Base-by-base conservation (phyloP, 805 yeast genomes). In the Millerago galiae region DNA sequence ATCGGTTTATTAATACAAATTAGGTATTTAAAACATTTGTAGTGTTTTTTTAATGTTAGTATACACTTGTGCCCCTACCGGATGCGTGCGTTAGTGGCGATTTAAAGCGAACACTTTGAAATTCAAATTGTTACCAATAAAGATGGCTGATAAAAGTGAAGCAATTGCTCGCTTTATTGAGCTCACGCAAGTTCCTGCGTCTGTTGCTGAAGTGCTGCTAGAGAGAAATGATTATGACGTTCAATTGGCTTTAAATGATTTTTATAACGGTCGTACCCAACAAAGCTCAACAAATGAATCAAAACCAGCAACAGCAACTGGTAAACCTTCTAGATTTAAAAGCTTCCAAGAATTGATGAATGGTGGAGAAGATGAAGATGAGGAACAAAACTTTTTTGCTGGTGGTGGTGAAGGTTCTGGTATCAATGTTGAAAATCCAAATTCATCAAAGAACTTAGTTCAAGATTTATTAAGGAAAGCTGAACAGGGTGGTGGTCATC, bases 341-440 rank as follows among this genome's bases (percentile, higher is more conserved):
- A 60, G 67, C 34, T 68, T 69, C 40, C 58, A 66, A 26, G 67
- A 68, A 43, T 50, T 69, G 54, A 52, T 62, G 8, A 58, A 60
- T 39, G 62, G 62, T 18, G 64, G 62, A 14, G 74, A 66, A 10
- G 68, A 66, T 34, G 74, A 68, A 8, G 76, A 74, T 47, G 81
- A 76, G 44, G 73, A 71, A 31, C 74, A 81, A 44, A 77, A 79
- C 53, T 74, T 79, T 46, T 80, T 75, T 62, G 81, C 85, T 1
- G 81, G 81, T 13, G 75, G 75, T 39, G 87, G 69, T 36, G 83
- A 83, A 59, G 84, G 85, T 44, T 82, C 90, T 2, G 93, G 80
- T 5, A 66, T 85, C 49, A 84, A 83, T 59, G 90, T 85, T 16
- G 87, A 86, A 52, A 84, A 84, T 55, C 93, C 93, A 11, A 43